Evolutionary conservation across 2,329 filamentous ascomycete species (phyloP), one percentile per base, ranked within the genome.

Genomic region (Nigrospora oryzae): DNA sequence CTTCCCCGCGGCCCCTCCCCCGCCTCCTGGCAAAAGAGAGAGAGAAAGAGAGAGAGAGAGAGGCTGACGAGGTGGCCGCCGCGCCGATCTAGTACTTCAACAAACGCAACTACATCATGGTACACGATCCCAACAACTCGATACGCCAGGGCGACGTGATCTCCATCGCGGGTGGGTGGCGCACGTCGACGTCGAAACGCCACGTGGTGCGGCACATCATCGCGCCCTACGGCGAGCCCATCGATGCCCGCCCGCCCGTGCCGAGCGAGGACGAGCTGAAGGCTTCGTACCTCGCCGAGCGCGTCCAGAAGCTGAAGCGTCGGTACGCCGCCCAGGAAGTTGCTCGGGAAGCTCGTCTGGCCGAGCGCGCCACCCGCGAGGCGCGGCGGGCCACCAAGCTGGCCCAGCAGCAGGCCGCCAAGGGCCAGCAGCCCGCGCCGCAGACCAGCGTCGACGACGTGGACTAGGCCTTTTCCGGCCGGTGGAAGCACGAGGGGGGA

Each of bases 191-290:
- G 50, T 68, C 72, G 50, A 87, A 90, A 55, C 77, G 79, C 23
- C 85, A 91, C 56, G 81, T 90, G 33, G 81, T 93, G 28, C 81
- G 83, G 51, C 71, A 76, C 49, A 89, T 93, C 53, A 76, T 91
- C 49, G 82, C 86, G 4, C 86, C 84, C 2, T 70, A 68, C 42
- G 84, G 84, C 15, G 68, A 69, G 2, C 74, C 81, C 2, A 77
- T 86, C 43, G 71, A 80, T 28, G 71, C 77, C 45, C 72, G 87
- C 7, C 81, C 84, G 5, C 72, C 79, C 0, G 71, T 93, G 11
- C 83, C 83, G 23, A 80, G 73, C 0, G 62, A 79, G 38, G 78
- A 81, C 42, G 79, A 89, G 62, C 69, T 78, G 37, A 70, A 79
- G 54, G 71, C 39, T 11, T 15, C 28, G 34, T 44, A 48, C 32